Percentiles rank a stretch among this genome's conserved stretches.
Conservation (phyloP, 768 basidiomycete genomes). For the Inosperma sp. region DNA sequence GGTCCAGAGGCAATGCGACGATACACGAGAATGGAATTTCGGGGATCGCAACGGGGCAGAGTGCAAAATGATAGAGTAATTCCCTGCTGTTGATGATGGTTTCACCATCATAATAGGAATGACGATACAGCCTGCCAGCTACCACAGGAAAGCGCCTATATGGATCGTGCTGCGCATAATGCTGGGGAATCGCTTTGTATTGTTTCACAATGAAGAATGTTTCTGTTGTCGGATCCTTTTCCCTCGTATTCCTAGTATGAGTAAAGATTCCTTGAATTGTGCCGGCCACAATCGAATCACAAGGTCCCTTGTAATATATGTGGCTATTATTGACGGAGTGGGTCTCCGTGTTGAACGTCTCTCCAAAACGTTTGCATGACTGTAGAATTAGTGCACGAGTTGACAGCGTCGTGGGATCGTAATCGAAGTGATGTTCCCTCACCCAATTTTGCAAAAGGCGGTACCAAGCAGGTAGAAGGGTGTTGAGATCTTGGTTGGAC, state of each 20-base stretch:
- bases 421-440: neutral
- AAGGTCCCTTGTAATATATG: neutral
- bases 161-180: neutral
- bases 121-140: neutral
- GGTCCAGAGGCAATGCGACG: neutral
- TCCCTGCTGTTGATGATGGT: neutral
- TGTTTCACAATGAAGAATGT: conserved; percentile 9
- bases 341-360: neutral
- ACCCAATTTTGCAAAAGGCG: neutral
- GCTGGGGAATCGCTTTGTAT: neutral
- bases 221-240: neutral
- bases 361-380: neutral
- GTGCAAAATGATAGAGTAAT: neutral
- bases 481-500: neutral
- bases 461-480: neutral
- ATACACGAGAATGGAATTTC: neutral
- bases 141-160: neutral
- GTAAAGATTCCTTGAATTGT: neutral
- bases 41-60: too few relatives aligned
- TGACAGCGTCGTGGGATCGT: neutral
- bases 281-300: neutral
- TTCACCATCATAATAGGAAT: neutral
- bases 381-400: neutral
- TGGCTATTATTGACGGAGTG: neutral
- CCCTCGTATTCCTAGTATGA: neutral